Percentiles rank a stretch among this genome's conserved stretches.
Evolutionary conservation across 768 basidiomycete species (phyloP).

Genomic region (Kondoa subrosea): DNA sequence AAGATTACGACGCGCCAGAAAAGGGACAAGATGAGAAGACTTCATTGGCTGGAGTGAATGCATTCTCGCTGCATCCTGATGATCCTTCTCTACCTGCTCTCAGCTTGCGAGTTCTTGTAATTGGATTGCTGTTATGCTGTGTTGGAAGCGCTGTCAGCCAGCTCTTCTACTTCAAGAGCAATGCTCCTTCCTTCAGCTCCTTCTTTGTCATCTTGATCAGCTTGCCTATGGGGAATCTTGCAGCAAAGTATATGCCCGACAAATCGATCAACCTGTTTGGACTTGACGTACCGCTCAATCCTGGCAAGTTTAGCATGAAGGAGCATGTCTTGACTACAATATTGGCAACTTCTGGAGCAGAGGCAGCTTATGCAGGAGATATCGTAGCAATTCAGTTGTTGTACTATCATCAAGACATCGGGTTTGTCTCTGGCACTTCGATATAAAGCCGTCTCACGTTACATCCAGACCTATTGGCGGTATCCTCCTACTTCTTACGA

Average conservation of each 20-base stretch:
- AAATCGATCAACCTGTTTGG: neutral
- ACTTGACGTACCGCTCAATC: conserved; percentile 21
- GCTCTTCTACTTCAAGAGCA: conserved; percentile 30
- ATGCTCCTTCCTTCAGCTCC: conserved; percentile 26
- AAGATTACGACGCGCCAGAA: neutral
- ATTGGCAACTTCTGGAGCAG: neutral
- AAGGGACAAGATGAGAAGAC: neutral
- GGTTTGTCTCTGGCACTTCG: conserved; percentile 21
- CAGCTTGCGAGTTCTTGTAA: conserved; percentile 26
- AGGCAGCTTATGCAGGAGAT: neutral
- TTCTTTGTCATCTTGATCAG: conserved; percentile 25
- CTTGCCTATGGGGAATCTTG: conserved; percentile 26
- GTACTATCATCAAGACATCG: conserved; percentile 29
- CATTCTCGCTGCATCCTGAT: conserved; percentile 22
- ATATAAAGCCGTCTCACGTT: too few relatives aligned
- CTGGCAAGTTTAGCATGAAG: conserved; percentile 28
- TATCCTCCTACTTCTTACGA: conserved; percentile 26
- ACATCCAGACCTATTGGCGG: conserved; percentile 5
- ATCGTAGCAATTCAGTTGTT: conserved; percentile 27
- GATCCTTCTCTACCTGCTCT: conserved; percentile 27
- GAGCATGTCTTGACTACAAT: conserved; percentile 25
- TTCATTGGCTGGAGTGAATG: neutral
- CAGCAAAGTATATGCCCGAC: conserved; percentile 22
- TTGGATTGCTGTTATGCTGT: conserved; percentile 15
- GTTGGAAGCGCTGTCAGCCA: conserved; percentile 25